Evolutionary conservation across 306 rosid genomes (phyloP).

Genomic region (Morella rubra): DNA sequence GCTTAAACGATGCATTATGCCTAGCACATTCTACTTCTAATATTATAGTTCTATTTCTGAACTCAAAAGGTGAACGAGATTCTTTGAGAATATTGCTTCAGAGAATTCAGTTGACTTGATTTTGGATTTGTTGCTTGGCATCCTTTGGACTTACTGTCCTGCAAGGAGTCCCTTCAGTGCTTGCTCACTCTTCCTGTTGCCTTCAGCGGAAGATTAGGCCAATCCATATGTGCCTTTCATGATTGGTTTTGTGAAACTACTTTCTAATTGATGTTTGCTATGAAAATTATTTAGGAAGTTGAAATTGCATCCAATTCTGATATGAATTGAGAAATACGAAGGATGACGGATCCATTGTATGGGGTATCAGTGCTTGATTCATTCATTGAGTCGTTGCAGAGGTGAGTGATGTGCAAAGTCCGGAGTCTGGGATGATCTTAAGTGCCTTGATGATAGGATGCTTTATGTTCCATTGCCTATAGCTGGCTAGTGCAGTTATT

Average conservation of each 20-base stretch:
- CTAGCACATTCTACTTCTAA: neutral
- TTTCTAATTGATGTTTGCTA: neutral
- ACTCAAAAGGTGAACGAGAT: neutral
- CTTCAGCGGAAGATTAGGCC: neutral
- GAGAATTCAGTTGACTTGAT: neutral
- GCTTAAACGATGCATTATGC: neutral
- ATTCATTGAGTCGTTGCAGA: neutral
- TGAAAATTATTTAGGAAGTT: slow-evolving; percentile 3
- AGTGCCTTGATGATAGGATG: neutral
- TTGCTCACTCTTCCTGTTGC: neutral
- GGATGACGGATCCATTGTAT: neutral
- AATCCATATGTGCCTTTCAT: neutral
- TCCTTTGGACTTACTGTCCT: slow-evolving; percentile 3
- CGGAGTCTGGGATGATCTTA: neutral
- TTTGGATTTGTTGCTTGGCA: neutral
- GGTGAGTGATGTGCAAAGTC: neutral
- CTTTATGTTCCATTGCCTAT: neutral
- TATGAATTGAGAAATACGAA: neutral
- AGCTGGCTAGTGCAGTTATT: neutral
- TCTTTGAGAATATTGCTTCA: neutral
- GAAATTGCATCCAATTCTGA: neutral
- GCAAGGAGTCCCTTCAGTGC: slow-evolving; percentile 6
- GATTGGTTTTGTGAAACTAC: neutral
- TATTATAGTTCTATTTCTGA: neutral
- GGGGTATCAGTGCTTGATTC: neutral